Percentiles rank a stretch among this genome's conserved stretches.
Conservation (phyloP, 1,284 basidiomycete species). For the Ceratobasidium sp. region DNA sequence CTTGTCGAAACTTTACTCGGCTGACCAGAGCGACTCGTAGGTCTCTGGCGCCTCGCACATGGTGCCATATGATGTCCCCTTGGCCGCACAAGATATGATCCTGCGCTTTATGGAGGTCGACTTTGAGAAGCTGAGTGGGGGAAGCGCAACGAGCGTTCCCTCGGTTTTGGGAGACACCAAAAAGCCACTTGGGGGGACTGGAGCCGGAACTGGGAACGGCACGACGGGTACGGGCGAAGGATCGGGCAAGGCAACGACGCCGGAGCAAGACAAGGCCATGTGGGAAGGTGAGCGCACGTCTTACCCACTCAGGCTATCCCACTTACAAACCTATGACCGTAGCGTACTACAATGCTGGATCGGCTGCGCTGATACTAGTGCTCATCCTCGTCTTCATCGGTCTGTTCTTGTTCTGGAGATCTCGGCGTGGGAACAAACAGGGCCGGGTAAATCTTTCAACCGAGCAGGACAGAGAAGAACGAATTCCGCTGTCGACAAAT, state of each 20-base stretch:
- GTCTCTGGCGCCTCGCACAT: conserved; percentile 92
- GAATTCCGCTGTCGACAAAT: conserved; percentile 52
- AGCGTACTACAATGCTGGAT: conserved; percentile 93
- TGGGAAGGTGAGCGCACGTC: conserved; percentile 73
- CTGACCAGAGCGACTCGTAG: conserved; percentile 49
- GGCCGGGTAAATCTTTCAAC: conserved; percentile 31
- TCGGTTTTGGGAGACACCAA: conserved; percentile 73
- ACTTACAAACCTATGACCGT: conserved; percentile 29
- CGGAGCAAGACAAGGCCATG: conserved; percentile 77
- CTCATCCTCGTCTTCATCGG: conserved; percentile 76
- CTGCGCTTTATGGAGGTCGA: conserved; percentile 93
- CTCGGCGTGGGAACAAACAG: conserved; percentile 53
- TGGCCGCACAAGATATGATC: conserved; percentile 96
- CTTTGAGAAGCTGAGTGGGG: conserved; percentile 77
- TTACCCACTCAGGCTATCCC: conserved; percentile 25
- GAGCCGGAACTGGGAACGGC: conserved; percentile 48
- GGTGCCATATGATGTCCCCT: conserved; percentile 90
- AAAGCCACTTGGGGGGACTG: conserved; percentile 55
- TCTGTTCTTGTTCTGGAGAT: conserved; percentile 74
- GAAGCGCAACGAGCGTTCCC: conserved; percentile 69
- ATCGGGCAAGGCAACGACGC: conserved; percentile 51
- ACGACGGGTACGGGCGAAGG: conserved; percentile 51
- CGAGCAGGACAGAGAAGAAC: conserved; percentile 46
- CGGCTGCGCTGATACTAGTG: conserved; percentile 80
- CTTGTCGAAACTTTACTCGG: background rate